Conservation (phyloP, 257 asterid genomes). For the Mentha longifolia region DNA sequence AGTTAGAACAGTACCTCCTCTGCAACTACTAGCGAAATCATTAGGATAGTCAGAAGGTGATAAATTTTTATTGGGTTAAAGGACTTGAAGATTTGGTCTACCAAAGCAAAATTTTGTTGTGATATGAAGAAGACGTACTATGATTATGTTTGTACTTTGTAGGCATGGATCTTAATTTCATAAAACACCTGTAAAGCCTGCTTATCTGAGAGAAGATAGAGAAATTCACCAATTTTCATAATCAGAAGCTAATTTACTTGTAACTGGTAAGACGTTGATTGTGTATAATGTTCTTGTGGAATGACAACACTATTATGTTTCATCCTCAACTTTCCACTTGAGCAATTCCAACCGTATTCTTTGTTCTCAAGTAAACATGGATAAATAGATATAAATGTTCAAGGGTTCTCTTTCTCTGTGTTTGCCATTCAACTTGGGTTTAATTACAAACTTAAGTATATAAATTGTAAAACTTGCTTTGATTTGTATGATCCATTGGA, state of each 20-base stretch:
- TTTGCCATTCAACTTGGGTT: too few species aligned
- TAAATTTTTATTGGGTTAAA: background rate
- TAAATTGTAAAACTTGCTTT: background rate
- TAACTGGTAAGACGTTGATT: background rate
- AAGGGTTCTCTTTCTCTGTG: too few species aligned
- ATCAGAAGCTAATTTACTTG: background rate
- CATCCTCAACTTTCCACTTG: background rate
- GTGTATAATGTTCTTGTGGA: background rate
- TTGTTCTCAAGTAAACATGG: background rate
- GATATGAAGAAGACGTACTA: background rate
- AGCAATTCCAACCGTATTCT: background rate
- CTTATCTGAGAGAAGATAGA: background rate
- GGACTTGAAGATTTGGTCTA: background rate
- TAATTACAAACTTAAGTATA: too few species aligned
- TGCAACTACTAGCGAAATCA: background rate
- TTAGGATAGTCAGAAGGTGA: background rate
- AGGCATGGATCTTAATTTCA: background rate
- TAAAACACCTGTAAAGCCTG: background rate
- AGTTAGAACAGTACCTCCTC: background rate
- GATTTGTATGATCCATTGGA: background rate
- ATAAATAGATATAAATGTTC: too few species aligned
- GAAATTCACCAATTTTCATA: background rate
- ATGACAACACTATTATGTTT: background rate
- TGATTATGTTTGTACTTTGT: background rate
- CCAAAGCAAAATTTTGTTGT: background rate